Percentiles rank a stretch among this genome's conserved stretches.
These are phyloP conservation scores for Pichia sp. DNA, from an alignment of 1,139 yeast species.

Conservation along the genomic window DNA sequence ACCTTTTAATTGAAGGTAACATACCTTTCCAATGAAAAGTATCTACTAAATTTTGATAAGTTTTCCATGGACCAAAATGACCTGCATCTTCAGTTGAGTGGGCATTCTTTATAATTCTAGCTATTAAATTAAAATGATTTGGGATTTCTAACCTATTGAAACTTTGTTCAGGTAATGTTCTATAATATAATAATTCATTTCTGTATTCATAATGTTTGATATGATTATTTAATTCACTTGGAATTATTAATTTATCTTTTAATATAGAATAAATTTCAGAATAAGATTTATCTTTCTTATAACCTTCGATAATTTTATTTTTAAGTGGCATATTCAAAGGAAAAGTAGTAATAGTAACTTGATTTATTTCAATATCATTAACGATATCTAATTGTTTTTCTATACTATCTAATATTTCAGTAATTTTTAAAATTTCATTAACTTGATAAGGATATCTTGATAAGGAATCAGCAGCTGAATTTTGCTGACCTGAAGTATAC, in stretches of 20 bases:
- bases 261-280: not conserved
- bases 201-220: not conserved
- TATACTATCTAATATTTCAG: not conserved
- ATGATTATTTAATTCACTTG: not conserved
- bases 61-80: constrained; percentile 5
- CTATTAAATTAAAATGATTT: not conserved
- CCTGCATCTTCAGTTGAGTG: not conserved
- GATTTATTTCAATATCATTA: not conserved
- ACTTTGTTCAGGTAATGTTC: not conserved
- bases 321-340: not conserved
- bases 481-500: not conserved
- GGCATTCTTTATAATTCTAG: not conserved
- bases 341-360: not conserved
- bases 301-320: not conserved
- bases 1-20: not conserved
- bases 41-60: not conserved
- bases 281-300: not conserved
- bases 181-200: constrained; percentile 2
- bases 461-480: constrained; percentile 2
- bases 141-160: not conserved
- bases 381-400: not conserved
- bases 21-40: constrained; percentile 4
- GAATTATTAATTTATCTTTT: not conserved
- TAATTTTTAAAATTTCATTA: not conserved
- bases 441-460: not conserved